A percentile compares a stretch with the other conserved stretches of the same genome.
Conservation (phyloP, 305 asterid genomes). For the Fraxinus dipetala region DNA sequence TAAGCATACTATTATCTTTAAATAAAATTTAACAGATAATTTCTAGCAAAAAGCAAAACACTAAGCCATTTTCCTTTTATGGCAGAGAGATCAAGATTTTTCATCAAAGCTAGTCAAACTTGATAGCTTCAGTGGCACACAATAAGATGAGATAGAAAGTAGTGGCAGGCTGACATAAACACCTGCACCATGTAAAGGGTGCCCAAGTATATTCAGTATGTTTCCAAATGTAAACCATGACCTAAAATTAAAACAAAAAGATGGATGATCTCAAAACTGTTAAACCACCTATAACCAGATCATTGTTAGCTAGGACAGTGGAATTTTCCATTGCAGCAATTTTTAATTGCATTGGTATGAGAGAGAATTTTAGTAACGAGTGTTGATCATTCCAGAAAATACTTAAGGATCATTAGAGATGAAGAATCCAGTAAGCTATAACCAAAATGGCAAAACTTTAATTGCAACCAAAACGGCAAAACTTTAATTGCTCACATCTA, state of each 20-base stretch:
- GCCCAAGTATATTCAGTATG: background rate
- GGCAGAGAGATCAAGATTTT: background rate
- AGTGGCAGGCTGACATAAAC: background rate
- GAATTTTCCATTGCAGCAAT: too few relatives aligned
- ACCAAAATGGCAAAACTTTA: background rate
- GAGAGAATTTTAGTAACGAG: background rate
- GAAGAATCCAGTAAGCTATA: background rate
- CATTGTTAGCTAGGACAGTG: too few relatives aligned
- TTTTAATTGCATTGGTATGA: background rate
- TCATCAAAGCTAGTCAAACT: background rate
- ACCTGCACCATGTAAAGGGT: background rate
- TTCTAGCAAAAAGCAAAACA: slow-evolving; percentile 13
- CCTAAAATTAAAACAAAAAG: background rate
- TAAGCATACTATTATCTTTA: background rate
- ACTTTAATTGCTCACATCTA: background rate
- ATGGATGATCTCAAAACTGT: background rate
- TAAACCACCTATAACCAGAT: too few relatives aligned
- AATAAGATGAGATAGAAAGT: background rate
- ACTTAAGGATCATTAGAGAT: background rate
- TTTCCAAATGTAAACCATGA: too few relatives aligned
- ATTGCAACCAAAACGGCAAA: background rate
- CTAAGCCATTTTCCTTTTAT: background rate
- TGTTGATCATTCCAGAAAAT: background rate
- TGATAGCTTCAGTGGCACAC: slow-evolving; percentile 2
- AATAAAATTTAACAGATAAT: background rate